Base-by-base conservation (phyloP, 495 filamentous ascomycete genomes). In the Cairneyella variabilis region DNA sequence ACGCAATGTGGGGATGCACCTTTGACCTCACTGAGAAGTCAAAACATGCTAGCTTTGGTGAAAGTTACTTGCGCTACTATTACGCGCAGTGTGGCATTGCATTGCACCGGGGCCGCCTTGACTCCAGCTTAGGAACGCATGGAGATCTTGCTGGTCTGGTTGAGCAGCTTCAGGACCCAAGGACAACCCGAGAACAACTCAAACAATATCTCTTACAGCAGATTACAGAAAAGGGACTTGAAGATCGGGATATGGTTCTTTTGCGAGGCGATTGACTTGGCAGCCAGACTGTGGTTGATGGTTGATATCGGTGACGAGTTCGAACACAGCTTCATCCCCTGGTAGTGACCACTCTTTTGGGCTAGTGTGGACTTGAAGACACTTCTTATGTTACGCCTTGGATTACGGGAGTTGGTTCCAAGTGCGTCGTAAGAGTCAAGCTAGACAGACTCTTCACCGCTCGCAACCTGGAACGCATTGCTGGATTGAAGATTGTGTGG, bases 401-500 rank as follows among this genome's bases (percentile, higher is more conserved):
- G 50, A 3, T 2, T 20, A 1, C 26, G 21, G 12, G 21, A 14
- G 14, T 26, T 3, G n/a, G 18, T 51, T 12, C n/a, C 23, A 20
- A 30, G 30, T n/a, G n/a, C n/a, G n/a, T n/a, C n/a, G n/a, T n/a
- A 8, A 2, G 40, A 11, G 48, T 56, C 3, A 53, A 57, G 48
- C 54, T 65, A 7, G 64, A 63, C 1, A 59, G 49, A 44, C 25
- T 48, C 7, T 69, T 71, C 51, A 67, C 41, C 1, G 67, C 65
- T 3, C 42, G 38, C 5, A 68, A 63, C 40, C 18, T 71, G 17
- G 36, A 48, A 17, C 43, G 59, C 3, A 67, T 75, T 27, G 72
- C 58, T 3, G 71, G 72, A 4, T 51, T 76, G 23, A 42, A 63
- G 27, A 64, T 77, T 10, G 30, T 48, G n/a, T 71, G 64, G 67